A percentile compares a stretch with the other conserved stretches of the same genome.
Conservation (phyloP, 306 rosid genomes). For the Cicer arietinum region DNA sequence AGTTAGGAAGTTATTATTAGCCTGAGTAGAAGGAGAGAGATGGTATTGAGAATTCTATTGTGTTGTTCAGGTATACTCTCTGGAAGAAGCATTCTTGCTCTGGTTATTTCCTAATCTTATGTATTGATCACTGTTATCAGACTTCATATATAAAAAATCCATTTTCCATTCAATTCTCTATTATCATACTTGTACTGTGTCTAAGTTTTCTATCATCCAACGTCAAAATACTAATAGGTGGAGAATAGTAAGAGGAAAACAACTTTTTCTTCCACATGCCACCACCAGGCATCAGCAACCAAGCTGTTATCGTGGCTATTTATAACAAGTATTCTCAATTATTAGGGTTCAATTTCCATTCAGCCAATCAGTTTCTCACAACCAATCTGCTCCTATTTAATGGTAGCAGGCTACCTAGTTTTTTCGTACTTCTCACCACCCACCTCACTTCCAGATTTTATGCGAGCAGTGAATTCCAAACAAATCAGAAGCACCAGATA, state of each 20-base stretch:
- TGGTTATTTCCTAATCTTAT: no score
- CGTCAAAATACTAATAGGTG: neutral
- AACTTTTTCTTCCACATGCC: constrained; percentile 10
- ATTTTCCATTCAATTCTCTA: no score
- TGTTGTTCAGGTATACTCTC: no score
- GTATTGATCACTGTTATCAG: no score
- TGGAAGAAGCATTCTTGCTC: no score
- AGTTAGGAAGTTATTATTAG: no score
- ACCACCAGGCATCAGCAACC: constrained; percentile 15
- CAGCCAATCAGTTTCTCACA: neutral
- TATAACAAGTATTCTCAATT: no score
- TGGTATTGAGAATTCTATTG: no score
- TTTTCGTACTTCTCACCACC: neutral
- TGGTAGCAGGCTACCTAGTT: constrained; percentile 11
- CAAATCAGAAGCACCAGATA: constrained; percentile 20
- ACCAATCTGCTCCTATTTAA: neutral
- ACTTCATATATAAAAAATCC: no score
- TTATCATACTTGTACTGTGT: no score
- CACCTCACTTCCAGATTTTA: neutral
- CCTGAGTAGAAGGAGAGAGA: no score
- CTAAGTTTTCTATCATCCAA: neutral
- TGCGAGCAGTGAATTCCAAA: constrained; percentile 26
- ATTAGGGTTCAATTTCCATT: constrained; percentile 67
- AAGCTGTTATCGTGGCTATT: neutral
- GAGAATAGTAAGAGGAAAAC: constrained; percentile 1